phyloP scores from a whole-genome alignment of 2,329 filamentous ascomycete species.

The Colletotrichum tabaci region DNA sequence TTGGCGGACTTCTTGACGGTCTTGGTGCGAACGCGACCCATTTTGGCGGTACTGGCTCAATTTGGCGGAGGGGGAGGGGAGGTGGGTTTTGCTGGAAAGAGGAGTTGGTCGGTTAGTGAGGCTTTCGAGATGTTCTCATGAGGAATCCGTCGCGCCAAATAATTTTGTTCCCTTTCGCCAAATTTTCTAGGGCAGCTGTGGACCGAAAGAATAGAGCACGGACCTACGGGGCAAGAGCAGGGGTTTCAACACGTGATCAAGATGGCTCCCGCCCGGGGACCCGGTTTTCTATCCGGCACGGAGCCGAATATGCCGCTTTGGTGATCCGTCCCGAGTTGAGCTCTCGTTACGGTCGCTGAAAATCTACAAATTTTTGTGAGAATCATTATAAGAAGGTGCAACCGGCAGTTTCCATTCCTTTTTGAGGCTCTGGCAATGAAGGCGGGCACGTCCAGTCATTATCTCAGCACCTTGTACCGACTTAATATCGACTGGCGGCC shows the following conservation, averaged over 20 bases:
- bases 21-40: conserved; percentile 81
- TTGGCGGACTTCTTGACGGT: conserved; percentile 88
- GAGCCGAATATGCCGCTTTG: not conserved
- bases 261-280: not conserved
- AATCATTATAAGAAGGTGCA: no score
- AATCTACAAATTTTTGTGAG: no score
- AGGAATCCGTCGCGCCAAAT: not conserved
- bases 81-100: conserved; percentile 43
- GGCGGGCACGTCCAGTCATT: no score
- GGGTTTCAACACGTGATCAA: not conserved
- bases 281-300: not conserved
- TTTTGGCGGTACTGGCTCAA: conserved; percentile 69
- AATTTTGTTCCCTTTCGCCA: conserved; percentile 21
- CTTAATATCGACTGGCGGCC: not conserved
- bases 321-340: no score
- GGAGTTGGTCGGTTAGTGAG: conserved; percentile 53
- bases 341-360: no score
- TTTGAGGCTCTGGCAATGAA: no score
- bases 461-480: not conserved
- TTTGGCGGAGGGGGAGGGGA: conserved; percentile 34
- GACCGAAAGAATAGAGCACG: conserved; percentile 5
- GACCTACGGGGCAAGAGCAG: conserved; percentile 25
- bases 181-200: conserved; percentile 33
- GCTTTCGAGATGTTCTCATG: conserved; percentile 67
- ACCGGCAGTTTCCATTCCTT: no score